Evolutionary conservation across 306 rosid genomes (phyloP), one percentile per base, ranked within the genome.

Genomic region (Sicyos edulis): DNA sequence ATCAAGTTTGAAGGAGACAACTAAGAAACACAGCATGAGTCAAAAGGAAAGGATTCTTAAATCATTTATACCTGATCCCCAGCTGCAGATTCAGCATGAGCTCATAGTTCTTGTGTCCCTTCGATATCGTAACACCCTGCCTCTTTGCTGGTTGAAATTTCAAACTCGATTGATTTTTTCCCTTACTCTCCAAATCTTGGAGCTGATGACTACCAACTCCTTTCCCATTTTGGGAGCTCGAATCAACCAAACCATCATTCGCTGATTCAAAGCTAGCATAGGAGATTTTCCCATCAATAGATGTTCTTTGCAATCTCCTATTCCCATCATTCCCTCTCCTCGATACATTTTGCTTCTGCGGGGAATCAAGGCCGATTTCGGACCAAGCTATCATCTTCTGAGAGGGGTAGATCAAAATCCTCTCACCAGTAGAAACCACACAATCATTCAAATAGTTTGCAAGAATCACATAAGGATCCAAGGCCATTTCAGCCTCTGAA

Each of bases 31-130:
- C 19, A 67, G 5, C 72, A 61, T 26, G 50, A 49, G 49, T 17
- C 6, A 52, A 34, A 49, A 57, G 19, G 52, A 1, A 42, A 37
- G 72, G 57, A 62, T 78, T 66, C 69, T 69, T 51, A 5, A 80
- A 78, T 58, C 73, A 75, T 79, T 59, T 77, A 82, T 87, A 93
- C 99, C 99, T 91, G 87, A 95, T 91, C 62, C 99, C 99, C 44
- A 87, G 79, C 88, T 95, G 99, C 84, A 95, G 83, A 89, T 95
- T 95, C 67, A 95, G 95, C 99, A 95, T 95, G 70, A 95, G 97
- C 9, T 87, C 97, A 64, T 82, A 91, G 70, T 95, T 84, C 86
- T 91, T 95, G 58, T 95, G 99, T 42, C 97, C 99, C 79, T 88
- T 87, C 7, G 96, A 78, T 76, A 95, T 95, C 14, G 95, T 91